Evolutionary conservation across 2,329 filamentous ascomycete species (phyloP), one percentile per base, ranked within the genome.

Genomic region (Pestalotiopsis sp.): DNA sequence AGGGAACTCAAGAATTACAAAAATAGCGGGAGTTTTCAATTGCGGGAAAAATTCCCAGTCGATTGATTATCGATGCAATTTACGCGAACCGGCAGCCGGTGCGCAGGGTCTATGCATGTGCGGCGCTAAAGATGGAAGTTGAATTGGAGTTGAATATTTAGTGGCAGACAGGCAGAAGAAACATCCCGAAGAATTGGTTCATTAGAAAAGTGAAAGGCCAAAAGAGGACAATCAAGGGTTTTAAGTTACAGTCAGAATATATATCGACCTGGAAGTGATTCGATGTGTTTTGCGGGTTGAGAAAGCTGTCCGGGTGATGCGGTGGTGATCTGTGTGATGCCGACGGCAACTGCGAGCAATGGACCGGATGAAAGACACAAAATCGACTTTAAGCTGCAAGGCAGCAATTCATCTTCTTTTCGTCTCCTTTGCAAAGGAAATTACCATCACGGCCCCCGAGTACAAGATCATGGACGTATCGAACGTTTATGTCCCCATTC

Each of bases 401-500:
- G 5, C 12, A 41, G 40, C 36, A 17, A 36, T 4, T 23, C 14
- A 9, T 38, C 25, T 11, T 20, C 23, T 40, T 66, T 66, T 66
- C 23, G 2, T 45, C 9, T n/a, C 13, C 3, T 40, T 38, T 11
- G 27, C 2, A 40, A 52, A 27, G 63, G 41, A 66, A 49, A 56
- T 66, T 66, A 45, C 65, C 31, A 17, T 40, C 31, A 20, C 20
- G 36, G n/a, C 65, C 65, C 52, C 52, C 17, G 4, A 25, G 36
- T 20, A 20, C 65, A 60, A 66, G 2, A 45, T 66, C 58, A 23
- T 56, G 52, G 65, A 45, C 23, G 31, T 58, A 66, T 66, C 65
- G 65, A 66, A 66, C 36, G 40, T 23, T 57, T 14, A 27, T 36
- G 45, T 49, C 64, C 25, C 64, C 41, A 66, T 66, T 58, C n/a